Base-by-base conservation (phyloP, 345 rosid species). In the Abelmoschus esculentus region DNA sequence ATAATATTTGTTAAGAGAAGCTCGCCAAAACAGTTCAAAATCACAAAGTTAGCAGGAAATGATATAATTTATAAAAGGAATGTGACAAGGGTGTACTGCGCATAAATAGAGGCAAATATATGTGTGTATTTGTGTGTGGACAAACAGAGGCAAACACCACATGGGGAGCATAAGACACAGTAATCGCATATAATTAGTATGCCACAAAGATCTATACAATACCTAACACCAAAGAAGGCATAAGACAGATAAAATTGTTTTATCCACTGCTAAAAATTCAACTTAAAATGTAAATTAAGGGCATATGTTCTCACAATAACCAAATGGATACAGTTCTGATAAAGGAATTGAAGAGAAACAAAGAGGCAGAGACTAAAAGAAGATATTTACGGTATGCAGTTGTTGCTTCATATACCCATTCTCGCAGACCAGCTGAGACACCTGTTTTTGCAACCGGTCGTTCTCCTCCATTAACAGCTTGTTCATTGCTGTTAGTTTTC, bases 391-490 rank as follows among this genome's bases (percentile, higher is more conserved):
- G 32, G 90, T 85, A 4, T 90, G 98, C 72, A 93, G 74, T 49
- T 96, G 98, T 70, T 96, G 98, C 77, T 88, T 84, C 88, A 90
- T 90, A 76, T 80, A 86, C 44, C 96, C 93, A 77, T 96, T 96
- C 75, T 96, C 98, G 57, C 87, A 85, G 47, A 96, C 98, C 71
- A 96, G 78, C 80, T 96, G 99, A 17, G 99, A 96, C 63, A 96
- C 99, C 83, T 96, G 99, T 72, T 96, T 96, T 83, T 96, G 98
- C 72, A 96, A 77, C 6, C 99, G 89, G 73, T 96, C 99, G 68
- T 96, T 96, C 85, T 96, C 98, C 79, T 96, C 99, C 99, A 96
- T 92, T 76, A 96, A 69, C 75, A 96, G 85, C 80, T 92, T 96
- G 79, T 96, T 96, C 99, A 96, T 96, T 5, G 99, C 98, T 2